Base-by-base conservation (phyloP, 192 early-diverging fungal species). In the Irineochytrium annulatum region DNA sequence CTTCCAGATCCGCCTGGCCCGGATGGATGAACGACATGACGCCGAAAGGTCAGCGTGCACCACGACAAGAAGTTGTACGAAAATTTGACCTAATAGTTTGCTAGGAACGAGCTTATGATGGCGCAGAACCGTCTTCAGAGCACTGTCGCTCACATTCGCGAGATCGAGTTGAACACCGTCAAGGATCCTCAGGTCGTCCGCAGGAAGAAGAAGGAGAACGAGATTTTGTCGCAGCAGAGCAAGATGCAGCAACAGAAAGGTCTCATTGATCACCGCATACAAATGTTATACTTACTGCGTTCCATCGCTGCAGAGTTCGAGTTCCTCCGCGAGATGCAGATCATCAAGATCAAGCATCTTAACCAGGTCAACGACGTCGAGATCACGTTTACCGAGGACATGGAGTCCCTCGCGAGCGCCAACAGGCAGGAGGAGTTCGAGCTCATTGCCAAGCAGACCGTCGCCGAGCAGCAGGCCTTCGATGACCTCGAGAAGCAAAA, bases 301-400 rank as follows among this genome's bases (percentile, higher is more conserved):
- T 49, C 43, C n/a, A 20, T 14, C 44, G 14, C 8, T 8, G 26
- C 56, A 67, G 63, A 65, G 33, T 58, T 45, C 20, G 63, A 65
- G 48, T 54, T 54, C 29, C 37, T 65, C 6, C 55, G 63, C 17
- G 63, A 65, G 35, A 20, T 58, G 11, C 63, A 65, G 34, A 43
- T 65, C 22, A 51, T 41, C 43, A 65, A 65, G 29, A 44, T 55
- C 43, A 45, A 55, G 34, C 63, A 65, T 27, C 20, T 58, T 11
- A 45, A 30, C 33, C 55, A 57, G 57, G 65, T 60, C 34, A 65
- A 65, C 31, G 63, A 65, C 34, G 33, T 65, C n/a, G 63, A 65
- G 34, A 41, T 65, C 55, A 58, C 27, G 30, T 33, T 27, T 28
- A 44, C 48, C 31, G 63, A 65, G 52, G 63, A 65, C 27, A 19